phyloP scores from a whole-genome alignment of 768 basidiomycete genomes.

The Naematelia aurantialba region DNA sequence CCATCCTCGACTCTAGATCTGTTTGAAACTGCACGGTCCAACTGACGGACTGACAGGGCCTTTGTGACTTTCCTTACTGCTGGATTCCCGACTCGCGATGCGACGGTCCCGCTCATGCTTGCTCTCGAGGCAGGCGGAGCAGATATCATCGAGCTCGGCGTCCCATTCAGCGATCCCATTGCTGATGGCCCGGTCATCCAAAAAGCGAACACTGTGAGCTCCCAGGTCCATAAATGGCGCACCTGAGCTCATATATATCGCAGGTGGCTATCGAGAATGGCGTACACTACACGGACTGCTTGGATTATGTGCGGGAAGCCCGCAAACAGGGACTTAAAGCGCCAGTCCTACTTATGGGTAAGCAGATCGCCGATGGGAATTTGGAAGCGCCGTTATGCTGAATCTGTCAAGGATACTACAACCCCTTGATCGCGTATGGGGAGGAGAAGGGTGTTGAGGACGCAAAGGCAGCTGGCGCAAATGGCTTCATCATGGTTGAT shows the following conservation, averaged over 20 bases:
- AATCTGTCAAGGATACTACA: constrained; percentile 79
- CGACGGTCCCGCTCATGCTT: constrained; percentile 81
- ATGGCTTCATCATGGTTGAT: constrained; percentile 96
- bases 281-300: constrained; percentile 70
- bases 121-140: constrained; percentile 91
- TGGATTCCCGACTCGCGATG: constrained; percentile 73
- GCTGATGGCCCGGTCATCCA: constrained; percentile 95
- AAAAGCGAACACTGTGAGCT: constrained; percentile 78
- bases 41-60: constrained; percentile 22
- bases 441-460: constrained; percentile 91
- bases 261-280: constrained; percentile 81
- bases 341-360: constrained; percentile 93
- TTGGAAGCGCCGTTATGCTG: not conserved
- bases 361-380: constrained; percentile 17
- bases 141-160: constrained; percentile 90
- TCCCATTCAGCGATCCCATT: constrained; percentile 94
- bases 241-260: not conserved
- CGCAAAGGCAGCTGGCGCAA: constrained; percentile 83
- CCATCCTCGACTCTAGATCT: not conserved
- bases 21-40: not conserved
- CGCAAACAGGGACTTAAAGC: constrained; percentile 73
- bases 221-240: not conserved
- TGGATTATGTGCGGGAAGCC: constrained; percentile 73
- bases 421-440: constrained; percentile 89
- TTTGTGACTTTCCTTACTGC: constrained; percentile 82